These are phyloP conservation scores for Apophysomyces sp. DNA, from an alignment of 371 early-diverging fungal genomes.

Conservation along the genomic window DNA sequence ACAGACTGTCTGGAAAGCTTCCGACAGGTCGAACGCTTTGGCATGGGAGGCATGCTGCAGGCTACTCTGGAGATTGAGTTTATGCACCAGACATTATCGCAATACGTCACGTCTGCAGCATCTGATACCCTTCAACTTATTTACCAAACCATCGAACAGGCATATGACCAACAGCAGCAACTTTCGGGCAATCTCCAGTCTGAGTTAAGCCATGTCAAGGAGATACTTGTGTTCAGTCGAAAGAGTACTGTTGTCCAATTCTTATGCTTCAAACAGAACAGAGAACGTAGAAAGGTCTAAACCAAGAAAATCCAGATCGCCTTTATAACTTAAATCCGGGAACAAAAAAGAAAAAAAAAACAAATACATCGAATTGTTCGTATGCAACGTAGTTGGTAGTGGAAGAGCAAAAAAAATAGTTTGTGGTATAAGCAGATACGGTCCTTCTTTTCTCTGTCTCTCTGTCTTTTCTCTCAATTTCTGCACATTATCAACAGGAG, in stretches of 20 bases:
- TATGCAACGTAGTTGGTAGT: background rate
- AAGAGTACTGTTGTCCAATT: slow-evolving; percentile 75
- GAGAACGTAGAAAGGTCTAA: slow-evolving; percentile 33
- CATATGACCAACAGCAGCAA: slow-evolving; percentile 58
- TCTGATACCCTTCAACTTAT: slow-evolving; percentile 64
- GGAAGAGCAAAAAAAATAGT: background rate
- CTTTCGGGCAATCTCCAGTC: slow-evolving; percentile 54
- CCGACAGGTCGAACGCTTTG: slow-evolving; percentile 79
- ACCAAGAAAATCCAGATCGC: background rate
- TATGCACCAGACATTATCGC: slow-evolving; percentile 74
- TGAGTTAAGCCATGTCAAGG: slow-evolving; percentile 64
- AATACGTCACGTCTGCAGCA: slow-evolving; percentile 66
- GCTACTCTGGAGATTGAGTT: slow-evolving; percentile 86
- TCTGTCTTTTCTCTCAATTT: background rate
- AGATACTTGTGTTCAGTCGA: slow-evolving; percentile 62
- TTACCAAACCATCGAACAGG: slow-evolving; percentile 69
- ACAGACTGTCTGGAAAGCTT: slow-evolving; percentile 78
- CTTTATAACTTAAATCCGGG: background rate
- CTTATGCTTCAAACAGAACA: slow-evolving; percentile 68
- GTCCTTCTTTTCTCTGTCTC: background rate
- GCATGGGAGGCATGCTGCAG: slow-evolving; percentile 90
- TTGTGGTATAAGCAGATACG: background rate
- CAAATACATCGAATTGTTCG: background rate
- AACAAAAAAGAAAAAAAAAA: background rate
- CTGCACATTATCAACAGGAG: background rate